phyloP scores from a whole-genome alignment of 805 yeast genomes.

The Myxozyma geophila region DNA sequence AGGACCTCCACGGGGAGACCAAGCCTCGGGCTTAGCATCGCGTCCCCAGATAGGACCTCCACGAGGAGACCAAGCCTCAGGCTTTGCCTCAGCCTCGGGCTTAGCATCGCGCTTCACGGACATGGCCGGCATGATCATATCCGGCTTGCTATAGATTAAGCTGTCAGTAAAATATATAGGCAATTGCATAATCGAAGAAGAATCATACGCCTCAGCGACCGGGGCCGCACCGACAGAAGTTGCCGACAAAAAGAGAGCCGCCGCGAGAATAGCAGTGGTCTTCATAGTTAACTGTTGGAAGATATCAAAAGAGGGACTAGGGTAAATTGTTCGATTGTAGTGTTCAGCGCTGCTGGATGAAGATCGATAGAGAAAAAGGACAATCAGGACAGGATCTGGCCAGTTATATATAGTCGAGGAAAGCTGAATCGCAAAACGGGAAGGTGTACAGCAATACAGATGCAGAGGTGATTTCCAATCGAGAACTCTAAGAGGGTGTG shows the following conservation, averaged over 20 bases:
- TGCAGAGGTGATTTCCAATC: background rate
- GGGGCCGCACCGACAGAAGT: conserved; percentile 21
- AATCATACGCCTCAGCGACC: conserved; percentile 20
- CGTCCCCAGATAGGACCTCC: conserved; percentile 25
- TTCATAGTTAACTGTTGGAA: conserved; percentile 11
- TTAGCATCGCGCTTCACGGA: conserved; percentile 23
- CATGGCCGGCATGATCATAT: background rate
- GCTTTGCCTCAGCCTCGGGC: conserved; percentile 19
- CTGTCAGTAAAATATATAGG: background rate
- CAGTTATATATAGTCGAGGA: background rate
- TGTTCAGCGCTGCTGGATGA: background rate
- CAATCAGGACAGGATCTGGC: background rate
- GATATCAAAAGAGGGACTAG: background rate
- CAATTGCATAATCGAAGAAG: background rate
- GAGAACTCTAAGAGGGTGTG: conserved; percentile 1
- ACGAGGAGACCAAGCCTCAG: conserved; percentile 3
- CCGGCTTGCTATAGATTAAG: background rate
- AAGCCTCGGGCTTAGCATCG: conserved; percentile 27
- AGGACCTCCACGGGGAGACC: conserved; percentile 11
- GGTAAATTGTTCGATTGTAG: background rate
- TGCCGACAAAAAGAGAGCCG: conserved; percentile 6
- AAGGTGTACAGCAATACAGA: background rate
- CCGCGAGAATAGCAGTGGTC: conserved; percentile 2
- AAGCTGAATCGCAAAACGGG: background rate
- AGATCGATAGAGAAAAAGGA: background rate